Conservation (phyloP, 805 yeast species). For the Saccharomycopsis malanga region DNA sequence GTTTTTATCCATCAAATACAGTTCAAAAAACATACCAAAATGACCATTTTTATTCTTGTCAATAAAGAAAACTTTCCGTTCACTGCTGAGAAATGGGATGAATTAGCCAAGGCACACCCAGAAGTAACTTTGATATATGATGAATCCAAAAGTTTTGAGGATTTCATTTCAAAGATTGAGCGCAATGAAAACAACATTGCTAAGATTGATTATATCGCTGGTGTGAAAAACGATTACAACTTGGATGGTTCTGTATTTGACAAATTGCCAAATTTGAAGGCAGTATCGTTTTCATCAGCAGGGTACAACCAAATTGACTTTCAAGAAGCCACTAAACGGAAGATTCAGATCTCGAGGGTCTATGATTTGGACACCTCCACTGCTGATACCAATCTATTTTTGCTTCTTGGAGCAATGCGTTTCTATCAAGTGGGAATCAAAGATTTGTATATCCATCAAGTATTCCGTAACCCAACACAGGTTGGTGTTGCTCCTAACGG, state of each 20-base stretch:
- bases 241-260: constrained; percentile 16
- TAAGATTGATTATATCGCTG: constrained; percentile 14
- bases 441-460: constrained; percentile 27
- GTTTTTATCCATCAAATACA: no score
- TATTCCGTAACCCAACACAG: constrained; percentile 40
- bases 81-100: constrained; percentile 19
- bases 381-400: constrained; percentile 48
- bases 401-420: constrained; percentile 45
- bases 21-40: no score
- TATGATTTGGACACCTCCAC: constrained; percentile 48
- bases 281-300: constrained; percentile 32
- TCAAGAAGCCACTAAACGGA: constrained; percentile 32
- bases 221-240: constrained; percentile 18
- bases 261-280: constrained; percentile 17
- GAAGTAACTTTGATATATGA: constrained; percentile 13
- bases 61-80: constrained; percentile 16
- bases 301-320: constrained; percentile 52
- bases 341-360: constrained; percentile 45
- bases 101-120: constrained; percentile 13
- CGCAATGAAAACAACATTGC: neutral
- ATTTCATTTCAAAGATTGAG: constrained; percentile 9
- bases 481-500: constrained; percentile 37
- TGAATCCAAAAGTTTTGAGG: constrained; percentile 3
- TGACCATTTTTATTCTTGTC: constrained; percentile 9
- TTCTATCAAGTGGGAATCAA: constrained; percentile 39